Percentiles rank a stretch among this genome's conserved stretches.
Conservation (phyloP, 352 stramenopile species). For the Globisporangium recalcitrans region DNA sequence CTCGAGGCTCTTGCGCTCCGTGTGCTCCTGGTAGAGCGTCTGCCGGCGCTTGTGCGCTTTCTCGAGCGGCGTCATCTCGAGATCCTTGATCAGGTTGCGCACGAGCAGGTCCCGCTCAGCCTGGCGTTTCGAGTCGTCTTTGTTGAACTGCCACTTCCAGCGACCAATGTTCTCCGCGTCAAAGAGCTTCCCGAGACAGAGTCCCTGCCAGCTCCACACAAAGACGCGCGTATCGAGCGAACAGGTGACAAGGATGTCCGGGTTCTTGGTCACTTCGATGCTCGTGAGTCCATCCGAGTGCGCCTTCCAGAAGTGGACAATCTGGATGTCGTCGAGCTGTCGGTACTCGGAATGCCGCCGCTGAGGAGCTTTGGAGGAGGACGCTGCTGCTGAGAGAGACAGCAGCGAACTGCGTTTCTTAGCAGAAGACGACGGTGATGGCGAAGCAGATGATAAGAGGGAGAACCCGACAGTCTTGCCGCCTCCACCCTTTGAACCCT, state of each 20-base stretch:
- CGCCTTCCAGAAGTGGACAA: slow-evolving; percentile 35
- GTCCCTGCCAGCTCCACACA: slow-evolving; percentile 62
- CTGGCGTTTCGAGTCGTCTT: slow-evolving; percentile 46
- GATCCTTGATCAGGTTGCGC: slow-evolving; percentile 30
- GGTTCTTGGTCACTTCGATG: slow-evolving; percentile 49
- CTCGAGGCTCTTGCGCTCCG: slow-evolving; percentile 40
- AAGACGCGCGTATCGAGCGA: slow-evolving; percentile 61
- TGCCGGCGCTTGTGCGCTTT: slow-evolving; percentile 34
- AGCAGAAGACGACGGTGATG: not conserved
- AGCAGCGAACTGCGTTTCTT: slow-evolving; percentile 9
- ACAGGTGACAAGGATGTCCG: slow-evolving; percentile 60
- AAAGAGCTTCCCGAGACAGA: slow-evolving; percentile 59
- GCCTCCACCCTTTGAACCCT: slow-evolving; percentile 15
- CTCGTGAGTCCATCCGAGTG: slow-evolving; percentile 49
- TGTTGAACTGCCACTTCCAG: slow-evolving; percentile 48
- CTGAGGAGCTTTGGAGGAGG: not conserved
- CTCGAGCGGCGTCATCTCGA: slow-evolving; percentile 44
- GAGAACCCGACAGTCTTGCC: slow-evolving; percentile 11
- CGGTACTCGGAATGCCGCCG: not conserved
- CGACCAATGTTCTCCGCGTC: slow-evolving; percentile 45
- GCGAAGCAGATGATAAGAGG: not conserved
- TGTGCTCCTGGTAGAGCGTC: slow-evolving; percentile 44
- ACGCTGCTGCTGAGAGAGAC: not conserved
- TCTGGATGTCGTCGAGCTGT: slow-evolving; percentile 1
- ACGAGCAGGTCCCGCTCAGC: slow-evolving; percentile 39